These are phyloP conservation scores for Rubia peregrina DNA, from an alignment of 305 asterid genomes.

Conservation along the genomic window DNA sequence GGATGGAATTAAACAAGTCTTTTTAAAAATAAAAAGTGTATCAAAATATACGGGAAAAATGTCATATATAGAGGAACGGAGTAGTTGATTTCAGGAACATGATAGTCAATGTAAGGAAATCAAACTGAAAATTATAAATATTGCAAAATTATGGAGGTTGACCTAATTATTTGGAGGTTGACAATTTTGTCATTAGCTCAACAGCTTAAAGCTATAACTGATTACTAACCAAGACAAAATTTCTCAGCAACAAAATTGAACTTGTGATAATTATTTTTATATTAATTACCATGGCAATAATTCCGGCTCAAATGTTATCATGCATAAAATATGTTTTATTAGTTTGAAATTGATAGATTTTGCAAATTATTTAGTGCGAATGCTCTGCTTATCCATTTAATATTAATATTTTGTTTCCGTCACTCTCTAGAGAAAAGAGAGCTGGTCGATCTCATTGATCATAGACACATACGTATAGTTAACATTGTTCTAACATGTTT, in stretches of 20 bases:
- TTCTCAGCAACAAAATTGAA: neutral
- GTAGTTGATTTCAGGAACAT: too few species aligned
- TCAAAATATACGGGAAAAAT: too few species aligned
- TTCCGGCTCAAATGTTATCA: neutral
- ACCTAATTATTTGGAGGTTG: neutral
- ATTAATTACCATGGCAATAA: neutral
- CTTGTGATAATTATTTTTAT: neutral
- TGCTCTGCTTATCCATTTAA: neutral
- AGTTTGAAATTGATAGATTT: neutral
- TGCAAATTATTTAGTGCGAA: neutral
- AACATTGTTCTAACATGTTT: too few species aligned
- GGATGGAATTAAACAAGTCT: too few species aligned
- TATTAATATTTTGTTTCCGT: neutral
- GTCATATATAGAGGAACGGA: too few species aligned
- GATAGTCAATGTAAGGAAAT: too few species aligned
- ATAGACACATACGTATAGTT: too few species aligned
- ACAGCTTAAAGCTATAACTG: neutral
- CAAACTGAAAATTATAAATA: too few species aligned
- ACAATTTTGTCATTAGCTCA: neutral
- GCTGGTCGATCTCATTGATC: too few species aligned
- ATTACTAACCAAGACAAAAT: neutral
- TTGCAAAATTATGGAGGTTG: neutral
- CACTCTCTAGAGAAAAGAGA: slow-evolving; percentile 7
- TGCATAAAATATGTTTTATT: neutral
- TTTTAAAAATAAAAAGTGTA: too few species aligned